Conservation (phyloP, 2,329 filamentous ascomycete genomes). For the Pseudogymnoascus sp. region DNA sequence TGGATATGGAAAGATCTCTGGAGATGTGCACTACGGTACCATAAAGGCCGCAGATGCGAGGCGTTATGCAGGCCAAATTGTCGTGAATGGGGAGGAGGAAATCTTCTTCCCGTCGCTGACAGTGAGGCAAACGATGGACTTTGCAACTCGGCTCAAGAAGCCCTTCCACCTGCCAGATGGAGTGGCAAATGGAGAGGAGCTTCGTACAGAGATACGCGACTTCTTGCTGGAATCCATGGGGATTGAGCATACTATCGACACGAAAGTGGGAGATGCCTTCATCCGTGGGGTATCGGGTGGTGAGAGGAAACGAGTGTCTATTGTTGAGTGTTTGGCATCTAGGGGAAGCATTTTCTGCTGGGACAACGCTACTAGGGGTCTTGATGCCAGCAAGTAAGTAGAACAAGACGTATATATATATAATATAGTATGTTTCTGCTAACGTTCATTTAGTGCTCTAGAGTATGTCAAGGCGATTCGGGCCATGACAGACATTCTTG, state of each 20-base stretch:
- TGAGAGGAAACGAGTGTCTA: slow-evolving; percentile 51
- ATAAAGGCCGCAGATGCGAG: slow-evolving; percentile 34
- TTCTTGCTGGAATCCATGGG: slow-evolving; percentile 34
- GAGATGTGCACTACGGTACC: slow-evolving; percentile 48
- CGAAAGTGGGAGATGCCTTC: slow-evolving; percentile 48
- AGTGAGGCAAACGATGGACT: slow-evolving; percentile 43
- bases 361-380: slow-evolving; percentile 58
- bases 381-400: slow-evolving; percentile 49
- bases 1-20: slow-evolving; percentile 49
- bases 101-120: slow-evolving; percentile 43
- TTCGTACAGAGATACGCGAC: slow-evolving; percentile 45
- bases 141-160: slow-evolving; percentile 49
- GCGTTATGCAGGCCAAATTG: slow-evolving; percentile 47
- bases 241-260: slow-evolving; percentile 45
- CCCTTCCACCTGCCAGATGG: slow-evolving; percentile 43
- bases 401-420: slow-evolving; percentile 40
- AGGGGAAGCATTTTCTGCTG: slow-evolving; percentile 46
- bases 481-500: slow-evolving; percentile 53
- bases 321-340: slow-evolving; percentile 39
- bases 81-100: slow-evolving; percentile 46
- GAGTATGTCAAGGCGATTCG: slow-evolving; percentile 53
- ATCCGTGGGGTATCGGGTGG: slow-evolving; percentile 54
- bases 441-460: slow-evolving; percentile 52
- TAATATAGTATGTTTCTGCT: slow-evolving; percentile 55
- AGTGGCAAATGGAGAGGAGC: slow-evolving; percentile 33